Evolutionary conservation across 2,329 filamentous ascomycete genomes (phyloP).

Genomic region (Cercospora nicotianae): DNA sequence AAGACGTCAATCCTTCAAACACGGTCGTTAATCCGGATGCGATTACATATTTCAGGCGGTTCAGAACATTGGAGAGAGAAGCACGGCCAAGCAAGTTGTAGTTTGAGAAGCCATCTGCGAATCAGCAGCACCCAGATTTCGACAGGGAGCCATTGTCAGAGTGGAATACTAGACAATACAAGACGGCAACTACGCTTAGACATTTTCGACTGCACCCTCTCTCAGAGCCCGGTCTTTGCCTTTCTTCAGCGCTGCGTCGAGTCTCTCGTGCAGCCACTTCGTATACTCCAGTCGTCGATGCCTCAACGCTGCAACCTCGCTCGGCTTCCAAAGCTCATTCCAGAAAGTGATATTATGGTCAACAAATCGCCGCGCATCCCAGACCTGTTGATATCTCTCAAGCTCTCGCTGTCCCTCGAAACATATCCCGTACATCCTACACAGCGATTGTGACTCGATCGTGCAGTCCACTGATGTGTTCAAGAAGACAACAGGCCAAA

Average conservation of each 20-base stretch:
- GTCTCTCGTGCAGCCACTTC: slow-evolving; percentile 12
- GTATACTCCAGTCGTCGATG: slow-evolving; percentile 7
- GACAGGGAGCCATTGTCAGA: background rate
- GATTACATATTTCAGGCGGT: slow-evolving; percentile 41
- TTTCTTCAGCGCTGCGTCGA: slow-evolving; percentile 6
- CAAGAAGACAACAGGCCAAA: slow-evolving; percentile 29
- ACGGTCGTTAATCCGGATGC: slow-evolving; percentile 45
- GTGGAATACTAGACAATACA: background rate
- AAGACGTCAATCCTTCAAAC: slow-evolving; percentile 40
- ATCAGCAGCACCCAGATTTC: background rate
- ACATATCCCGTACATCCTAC: slow-evolving; percentile 26
- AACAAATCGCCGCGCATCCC: slow-evolving; percentile 23
- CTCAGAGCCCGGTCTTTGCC: slow-evolving; percentile 4
- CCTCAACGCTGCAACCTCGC: slow-evolving; percentile 8
- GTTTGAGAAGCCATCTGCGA: background rate
- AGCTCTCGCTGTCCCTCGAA: slow-evolving; percentile 16
- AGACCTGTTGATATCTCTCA: slow-evolving; percentile 23
- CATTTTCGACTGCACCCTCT: background rate
- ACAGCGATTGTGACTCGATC: slow-evolving; percentile 19
- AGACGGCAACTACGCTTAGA: background rate
- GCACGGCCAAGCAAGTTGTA: slow-evolving; percentile 30
- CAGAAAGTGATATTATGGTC: slow-evolving; percentile 21
- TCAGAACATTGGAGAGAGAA: slow-evolving; percentile 36
- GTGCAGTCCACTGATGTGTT: slow-evolving; percentile 20
- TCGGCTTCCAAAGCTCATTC: slow-evolving; percentile 20